Percentiles rank a stretch among this genome's conserved stretches.
Evolutionary conservation across 148 eudicot species (phyloP).

Genomic region (Amaranthus palmeri): DNA sequence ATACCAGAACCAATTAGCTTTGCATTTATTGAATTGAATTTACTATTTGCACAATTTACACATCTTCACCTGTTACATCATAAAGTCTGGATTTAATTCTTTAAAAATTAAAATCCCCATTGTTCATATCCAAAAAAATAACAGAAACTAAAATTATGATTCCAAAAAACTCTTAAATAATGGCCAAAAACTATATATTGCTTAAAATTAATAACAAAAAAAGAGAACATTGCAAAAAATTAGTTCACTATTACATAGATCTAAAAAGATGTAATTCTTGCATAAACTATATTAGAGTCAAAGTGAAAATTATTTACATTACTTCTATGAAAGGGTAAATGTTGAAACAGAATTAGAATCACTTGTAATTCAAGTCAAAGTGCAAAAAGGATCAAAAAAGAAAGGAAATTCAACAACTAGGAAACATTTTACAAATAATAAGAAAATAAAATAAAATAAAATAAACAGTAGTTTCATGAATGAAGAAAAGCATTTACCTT

Average conservation of each 20-base stretch:
- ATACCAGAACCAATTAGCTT: slow-evolving; percentile 8
- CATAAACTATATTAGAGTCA: background rate
- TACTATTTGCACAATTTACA: slow-evolving; percentile 17
- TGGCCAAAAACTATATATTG: background rate
- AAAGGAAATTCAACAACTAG: background rate
- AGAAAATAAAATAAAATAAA: too few species aligned
- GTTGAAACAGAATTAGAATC: slow-evolving; percentile 14
- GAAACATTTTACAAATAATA: background rate
- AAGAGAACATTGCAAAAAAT: background rate
- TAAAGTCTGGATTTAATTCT: background rate
- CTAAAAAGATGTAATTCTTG: slow-evolving; percentile 18
- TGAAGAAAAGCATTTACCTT: slow-evolving; percentile 28
- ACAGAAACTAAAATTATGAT: background rate
- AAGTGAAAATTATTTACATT: background rate
- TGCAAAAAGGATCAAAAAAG: background rate
- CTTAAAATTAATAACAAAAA: background rate
- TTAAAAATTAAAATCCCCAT: background rate
- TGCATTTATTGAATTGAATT: slow-evolving; percentile 11
- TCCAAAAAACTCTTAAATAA: background rate
- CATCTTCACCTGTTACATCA: slow-evolving; percentile 28
- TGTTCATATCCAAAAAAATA: background rate
- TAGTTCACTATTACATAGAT: slow-evolving; percentile 5
- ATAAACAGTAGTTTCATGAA: background rate
- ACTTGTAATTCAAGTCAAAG: slow-evolving; percentile 22
- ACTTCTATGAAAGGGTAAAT: background rate